Evolutionary conservation across 345 rosid genomes (phyloP).

Genomic region (Linum usitatissimum): DNA sequence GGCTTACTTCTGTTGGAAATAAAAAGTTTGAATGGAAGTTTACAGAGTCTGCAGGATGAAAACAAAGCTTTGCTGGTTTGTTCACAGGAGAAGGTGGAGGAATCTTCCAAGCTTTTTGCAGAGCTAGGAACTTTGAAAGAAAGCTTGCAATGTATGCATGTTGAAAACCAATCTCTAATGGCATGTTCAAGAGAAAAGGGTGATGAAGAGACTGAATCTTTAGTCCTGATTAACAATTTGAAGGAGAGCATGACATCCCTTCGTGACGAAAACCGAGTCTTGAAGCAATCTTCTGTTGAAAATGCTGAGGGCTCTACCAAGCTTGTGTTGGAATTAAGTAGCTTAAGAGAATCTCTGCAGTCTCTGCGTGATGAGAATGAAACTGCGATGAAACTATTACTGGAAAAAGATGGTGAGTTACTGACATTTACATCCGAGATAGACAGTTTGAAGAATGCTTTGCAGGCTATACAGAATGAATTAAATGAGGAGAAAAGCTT

Average conservation of each 20-base stretch:
- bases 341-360: conserved; percentile 10
- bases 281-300: conserved; percentile 8
- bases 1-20: conserved; percentile 15
- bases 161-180: conserved; percentile 13
- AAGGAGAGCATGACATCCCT: conserved; percentile 10
- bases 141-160: conserved; percentile 10
- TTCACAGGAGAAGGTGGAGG: conserved; percentile 14
- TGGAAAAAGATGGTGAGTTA: conserved; percentile 12
- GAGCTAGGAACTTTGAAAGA: conserved; percentile 18
- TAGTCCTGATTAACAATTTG: conserved; percentile 13
- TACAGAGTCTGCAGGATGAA: conserved; percentile 14
- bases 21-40: conserved; percentile 10
- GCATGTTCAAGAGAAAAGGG: conserved; percentile 8
- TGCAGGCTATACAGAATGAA: conserved; percentile 13
- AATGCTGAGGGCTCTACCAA: conserved; percentile 12
- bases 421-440: conserved; percentile 12
- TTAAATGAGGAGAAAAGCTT: conserved; percentile 41
- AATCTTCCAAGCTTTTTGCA: conserved; percentile 13
- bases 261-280: conserved; percentile 16
- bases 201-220: conserved; percentile 10
- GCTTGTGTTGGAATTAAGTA: conserved; percentile 13
- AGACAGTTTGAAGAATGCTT: conserved; percentile 8
- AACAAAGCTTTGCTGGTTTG: conserved; percentile 10
- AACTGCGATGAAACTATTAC: conserved; percentile 9
- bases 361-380: conserved; percentile 12